Percentiles rank a stretch among this genome's conserved stretches.
phyloP scores from a whole-genome alignment of 768 basidiomycete species.

The Auriscalpium orientale region DNA sequence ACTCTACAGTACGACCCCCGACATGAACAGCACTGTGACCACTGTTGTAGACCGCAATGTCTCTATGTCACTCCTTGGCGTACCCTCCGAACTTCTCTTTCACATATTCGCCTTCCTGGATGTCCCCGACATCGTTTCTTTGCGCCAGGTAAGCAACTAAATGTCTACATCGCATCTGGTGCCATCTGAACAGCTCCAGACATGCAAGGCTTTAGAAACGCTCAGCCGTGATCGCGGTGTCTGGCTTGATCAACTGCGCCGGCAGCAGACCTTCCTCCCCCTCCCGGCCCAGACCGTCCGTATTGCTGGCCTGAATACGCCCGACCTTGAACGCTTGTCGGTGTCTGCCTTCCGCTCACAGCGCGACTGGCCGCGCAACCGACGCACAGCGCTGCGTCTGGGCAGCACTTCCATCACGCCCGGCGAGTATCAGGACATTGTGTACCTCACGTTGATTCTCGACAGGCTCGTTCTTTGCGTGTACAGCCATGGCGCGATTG shows the following conservation, averaged over 20 bases:
- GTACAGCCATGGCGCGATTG: neutral
- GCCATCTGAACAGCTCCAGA: neutral
- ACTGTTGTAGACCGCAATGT: constrained; percentile 21
- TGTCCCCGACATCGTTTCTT: neutral
- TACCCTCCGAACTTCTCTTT: constrained; percentile 1
- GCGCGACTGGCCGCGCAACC: neutral
- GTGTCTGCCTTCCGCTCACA: neutral
- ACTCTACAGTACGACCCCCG: too few species aligned
- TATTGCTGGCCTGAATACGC: neutral
- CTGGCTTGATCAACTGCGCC: constrained; percentile 1
- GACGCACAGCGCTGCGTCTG: neutral
- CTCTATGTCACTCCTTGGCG: neutral
- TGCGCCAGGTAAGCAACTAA: neutral
- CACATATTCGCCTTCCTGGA: neutral
- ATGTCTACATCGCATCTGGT: too few species aligned
- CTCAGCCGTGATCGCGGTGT: neutral
- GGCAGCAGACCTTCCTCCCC: neutral
- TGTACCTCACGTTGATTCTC: neutral
- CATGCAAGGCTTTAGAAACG: neutral
- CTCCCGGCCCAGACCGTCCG: neutral
- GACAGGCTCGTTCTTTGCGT: constrained; percentile 2
- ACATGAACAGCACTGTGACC: constrained; percentile 23
- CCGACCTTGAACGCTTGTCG: neutral
- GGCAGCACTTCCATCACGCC: neutral
- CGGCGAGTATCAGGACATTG: neutral